Evolutionary conservation across 345 rosid genomes (phyloP).

Genomic region (Dipteronia sinensis): DNA sequence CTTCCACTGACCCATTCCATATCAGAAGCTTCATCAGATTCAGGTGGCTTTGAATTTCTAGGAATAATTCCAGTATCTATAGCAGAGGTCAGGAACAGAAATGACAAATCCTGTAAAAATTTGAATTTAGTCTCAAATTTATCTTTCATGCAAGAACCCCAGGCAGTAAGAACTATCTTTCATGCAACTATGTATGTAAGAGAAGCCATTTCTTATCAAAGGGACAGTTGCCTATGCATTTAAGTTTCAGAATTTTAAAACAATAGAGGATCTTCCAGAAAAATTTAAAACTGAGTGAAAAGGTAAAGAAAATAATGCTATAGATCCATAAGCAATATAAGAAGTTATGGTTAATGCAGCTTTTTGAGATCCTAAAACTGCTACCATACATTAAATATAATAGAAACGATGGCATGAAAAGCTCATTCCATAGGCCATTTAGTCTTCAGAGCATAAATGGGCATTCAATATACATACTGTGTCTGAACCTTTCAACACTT

Average conservation of each 20-base stretch:
- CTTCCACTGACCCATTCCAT: slow-evolving; percentile 69
- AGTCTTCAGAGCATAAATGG: neutral
- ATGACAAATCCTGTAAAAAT: slow-evolving; percentile 57
- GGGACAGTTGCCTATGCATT: neutral
- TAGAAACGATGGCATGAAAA: slow-evolving; percentile 3
- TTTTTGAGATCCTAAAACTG: neutral
- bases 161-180: neutral
- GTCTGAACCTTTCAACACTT: neutral
- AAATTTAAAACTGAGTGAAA: neutral
- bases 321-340: neutral
- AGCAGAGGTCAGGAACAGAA: slow-evolving; percentile 69
- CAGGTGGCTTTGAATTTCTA: slow-evolving; percentile 65
- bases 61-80: slow-evolving; percentile 92
- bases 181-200: neutral
- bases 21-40: slow-evolving; percentile 48
- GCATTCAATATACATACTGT: neutral
- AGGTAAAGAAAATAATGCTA: neutral
- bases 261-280: neutral
- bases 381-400: neutral
- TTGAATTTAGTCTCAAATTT: slow-evolving; percentile 29
- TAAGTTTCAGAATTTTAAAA: neutral
- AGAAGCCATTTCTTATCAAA: neutral
- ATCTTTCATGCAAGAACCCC: neutral
- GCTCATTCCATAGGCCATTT: slow-evolving; percentile 1
- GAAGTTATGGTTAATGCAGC: neutral